Evolutionary conservation across 257 asterid species (phyloP).

Genomic region (Scutellaria galericulata): DNA sequence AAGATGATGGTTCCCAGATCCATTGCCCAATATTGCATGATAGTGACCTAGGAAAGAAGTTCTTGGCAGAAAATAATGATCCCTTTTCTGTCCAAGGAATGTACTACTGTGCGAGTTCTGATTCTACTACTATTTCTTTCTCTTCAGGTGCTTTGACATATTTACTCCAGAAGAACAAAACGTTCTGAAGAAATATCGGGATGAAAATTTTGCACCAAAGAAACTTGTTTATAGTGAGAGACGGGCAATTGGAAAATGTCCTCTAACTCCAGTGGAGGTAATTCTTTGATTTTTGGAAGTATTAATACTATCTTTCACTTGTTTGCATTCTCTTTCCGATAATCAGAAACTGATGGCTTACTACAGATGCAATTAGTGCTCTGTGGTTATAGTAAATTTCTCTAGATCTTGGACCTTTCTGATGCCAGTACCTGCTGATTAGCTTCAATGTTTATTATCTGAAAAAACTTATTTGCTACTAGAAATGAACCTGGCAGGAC

Average conservation of each 20-base stretch:
- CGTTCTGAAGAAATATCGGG: conserved; percentile 71
- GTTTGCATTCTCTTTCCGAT: conserved; percentile 1
- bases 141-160: conserved; percentile 88
- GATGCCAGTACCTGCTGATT: conserved; percentile 17
- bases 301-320: conserved; percentile 20
- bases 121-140: not conserved
- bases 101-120: conserved; percentile 31
- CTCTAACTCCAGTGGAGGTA: conserved; percentile 98
- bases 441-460: not conserved
- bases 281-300: conserved; percentile 21
- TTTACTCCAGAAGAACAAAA: conserved; percentile 77
- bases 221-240: conserved; percentile 81
- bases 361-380: conserved; percentile 3
- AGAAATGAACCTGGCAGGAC: not conserved
- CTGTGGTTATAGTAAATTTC: not conserved
- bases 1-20: conserved; percentile 4
- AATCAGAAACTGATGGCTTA: not conserved
- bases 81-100: conserved; percentile 5
- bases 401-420: not conserved
- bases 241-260: conserved; percentile 98
- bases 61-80: conserved; percentile 21
- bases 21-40: conserved; percentile 25
- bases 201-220: conserved; percentile 84
- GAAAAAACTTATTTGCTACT: conserved; percentile 20
- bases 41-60: conserved; percentile 19